A percentile compares a stretch with the other conserved stretches of the same genome.
Evolutionary conservation across 345 rosid species (phyloP).

Genomic region (Populus pruinosa): DNA sequence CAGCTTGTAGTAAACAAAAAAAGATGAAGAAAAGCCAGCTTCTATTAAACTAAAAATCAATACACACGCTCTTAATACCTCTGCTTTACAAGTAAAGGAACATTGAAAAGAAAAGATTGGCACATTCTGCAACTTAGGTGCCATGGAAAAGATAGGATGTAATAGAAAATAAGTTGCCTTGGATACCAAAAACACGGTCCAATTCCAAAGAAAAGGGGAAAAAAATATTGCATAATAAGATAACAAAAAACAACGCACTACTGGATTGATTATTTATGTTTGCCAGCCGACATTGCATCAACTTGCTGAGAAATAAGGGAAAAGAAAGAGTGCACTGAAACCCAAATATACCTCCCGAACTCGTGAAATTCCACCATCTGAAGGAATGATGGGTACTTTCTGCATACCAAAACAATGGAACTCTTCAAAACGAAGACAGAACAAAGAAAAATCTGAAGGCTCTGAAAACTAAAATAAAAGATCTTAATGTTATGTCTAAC

Average conservation of each 20-base stretch:
- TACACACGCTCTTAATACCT: neutral
- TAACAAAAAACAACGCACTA: neutral
- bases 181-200: neutral
- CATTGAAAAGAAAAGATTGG: neutral
- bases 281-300: neutral
- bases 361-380: slow-evolving; percentile 73
- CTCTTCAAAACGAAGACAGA: neutral
- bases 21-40: neutral
- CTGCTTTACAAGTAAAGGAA: neutral
- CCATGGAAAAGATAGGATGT: neutral
- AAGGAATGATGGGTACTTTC: slow-evolving; percentile 73
- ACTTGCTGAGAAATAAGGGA: neutral
- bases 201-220: neutral
- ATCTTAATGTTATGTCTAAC: slow-evolving; percentile 31
- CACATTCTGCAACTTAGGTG: neutral
- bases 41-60: neutral
- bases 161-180: neutral
- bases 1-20: neutral
- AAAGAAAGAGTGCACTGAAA: neutral
- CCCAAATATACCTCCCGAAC: slow-evolving; percentile 57
- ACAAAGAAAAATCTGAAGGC: neutral
- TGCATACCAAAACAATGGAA: slow-evolving; percentile 36
- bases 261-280: neutral
- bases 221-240: neutral
- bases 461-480: neutral